phyloP scores from a whole-genome alignment of 2,329 filamentous ascomycete species.

The Exophiala xenobiotica region DNA sequence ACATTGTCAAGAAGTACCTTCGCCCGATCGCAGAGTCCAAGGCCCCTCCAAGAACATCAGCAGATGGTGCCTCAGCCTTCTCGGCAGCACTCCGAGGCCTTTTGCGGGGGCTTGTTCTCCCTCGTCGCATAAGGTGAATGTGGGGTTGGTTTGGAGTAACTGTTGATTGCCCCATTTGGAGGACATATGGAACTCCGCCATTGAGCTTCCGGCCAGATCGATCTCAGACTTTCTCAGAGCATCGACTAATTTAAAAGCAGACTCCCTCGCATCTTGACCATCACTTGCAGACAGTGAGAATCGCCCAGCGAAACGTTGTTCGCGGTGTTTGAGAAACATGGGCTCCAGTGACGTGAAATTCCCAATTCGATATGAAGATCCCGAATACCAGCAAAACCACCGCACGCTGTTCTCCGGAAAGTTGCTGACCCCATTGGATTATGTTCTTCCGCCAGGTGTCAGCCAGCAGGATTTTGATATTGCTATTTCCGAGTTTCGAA shows the following conservation, averaged over 20 bases:
- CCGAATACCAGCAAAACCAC: slow-evolving; percentile 22
- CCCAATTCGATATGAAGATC: slow-evolving; percentile 20
- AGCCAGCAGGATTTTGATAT: slow-evolving; percentile 14
- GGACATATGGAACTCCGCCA: neutral
- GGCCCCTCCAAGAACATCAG: too few species aligned
- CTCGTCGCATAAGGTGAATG: neutral
- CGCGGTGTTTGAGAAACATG: too few species aligned
- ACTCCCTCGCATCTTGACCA: too few species aligned
- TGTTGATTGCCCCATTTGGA: neutral
- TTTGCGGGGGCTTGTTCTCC: too few species aligned
- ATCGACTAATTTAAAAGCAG: too few species aligned
- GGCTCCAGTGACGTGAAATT: slow-evolving; percentile 10
- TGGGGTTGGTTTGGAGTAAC: neutral
- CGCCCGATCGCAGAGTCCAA: too few species aligned
- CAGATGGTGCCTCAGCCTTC: too few species aligned
- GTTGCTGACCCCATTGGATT: slow-evolving; percentile 12
- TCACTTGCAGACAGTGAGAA: too few species aligned
- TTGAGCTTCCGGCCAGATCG: neutral
- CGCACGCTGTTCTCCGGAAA: slow-evolving; percentile 9
- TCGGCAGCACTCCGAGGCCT: too few species aligned
- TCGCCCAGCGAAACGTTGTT: too few species aligned
- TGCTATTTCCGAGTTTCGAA: slow-evolving; percentile 11
- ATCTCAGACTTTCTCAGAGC: too few species aligned
- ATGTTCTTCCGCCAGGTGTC: slow-evolving; percentile 19
- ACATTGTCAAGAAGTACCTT: too few species aligned